phyloP scores from a whole-genome alignment of 345 rosid genomes.

The Cardamine resedifolia region DNA sequence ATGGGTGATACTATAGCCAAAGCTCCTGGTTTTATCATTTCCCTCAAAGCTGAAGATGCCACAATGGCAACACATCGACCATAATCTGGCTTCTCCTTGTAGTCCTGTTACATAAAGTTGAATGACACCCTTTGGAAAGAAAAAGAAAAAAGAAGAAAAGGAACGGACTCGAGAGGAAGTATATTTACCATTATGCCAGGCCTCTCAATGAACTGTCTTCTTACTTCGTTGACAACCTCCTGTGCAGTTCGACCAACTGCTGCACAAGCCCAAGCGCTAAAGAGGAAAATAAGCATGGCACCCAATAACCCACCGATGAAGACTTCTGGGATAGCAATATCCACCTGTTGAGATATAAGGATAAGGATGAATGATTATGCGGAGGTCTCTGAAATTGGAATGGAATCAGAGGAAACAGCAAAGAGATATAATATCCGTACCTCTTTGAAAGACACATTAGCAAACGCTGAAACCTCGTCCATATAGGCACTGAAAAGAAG shows the following conservation, averaged over 20 bases:
- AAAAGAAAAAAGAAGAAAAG: neutral
- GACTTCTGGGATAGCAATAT: slow-evolving; percentile 94
- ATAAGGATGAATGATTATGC: neutral
- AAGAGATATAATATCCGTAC: slow-evolving; percentile 33
- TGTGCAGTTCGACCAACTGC: slow-evolving; percentile 98
- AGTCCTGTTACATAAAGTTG: slow-evolving; percentile 52
- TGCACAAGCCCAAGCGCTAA: slow-evolving; percentile 93
- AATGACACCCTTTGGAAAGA: neutral
- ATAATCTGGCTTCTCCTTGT: slow-evolving; percentile 95
- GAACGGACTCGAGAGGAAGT: neutral
- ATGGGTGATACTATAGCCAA: slow-evolving; percentile 90
- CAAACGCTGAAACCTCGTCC: slow-evolving; percentile 96
- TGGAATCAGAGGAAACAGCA: neutral
- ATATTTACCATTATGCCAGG: slow-evolving; percentile 91
- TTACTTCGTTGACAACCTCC: slow-evolving; percentile 96
- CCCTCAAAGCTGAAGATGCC: slow-evolving; percentile 87
- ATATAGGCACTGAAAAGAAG: slow-evolving; percentile 97
- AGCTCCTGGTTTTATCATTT: slow-evolving; percentile 97
- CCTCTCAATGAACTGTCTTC: slow-evolving; percentile 96
- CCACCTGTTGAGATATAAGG: slow-evolving; percentile 56
- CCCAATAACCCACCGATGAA: slow-evolving; percentile 93
- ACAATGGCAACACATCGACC: slow-evolving; percentile 96
- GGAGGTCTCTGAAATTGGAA: neutral
- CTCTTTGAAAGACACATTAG: slow-evolving; percentile 75
- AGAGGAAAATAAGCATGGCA: slow-evolving; percentile 87